phyloP scores from a whole-genome alignment of 2,329 filamentous ascomycete genomes.

The Cladorrhinum sp. region DNA sequence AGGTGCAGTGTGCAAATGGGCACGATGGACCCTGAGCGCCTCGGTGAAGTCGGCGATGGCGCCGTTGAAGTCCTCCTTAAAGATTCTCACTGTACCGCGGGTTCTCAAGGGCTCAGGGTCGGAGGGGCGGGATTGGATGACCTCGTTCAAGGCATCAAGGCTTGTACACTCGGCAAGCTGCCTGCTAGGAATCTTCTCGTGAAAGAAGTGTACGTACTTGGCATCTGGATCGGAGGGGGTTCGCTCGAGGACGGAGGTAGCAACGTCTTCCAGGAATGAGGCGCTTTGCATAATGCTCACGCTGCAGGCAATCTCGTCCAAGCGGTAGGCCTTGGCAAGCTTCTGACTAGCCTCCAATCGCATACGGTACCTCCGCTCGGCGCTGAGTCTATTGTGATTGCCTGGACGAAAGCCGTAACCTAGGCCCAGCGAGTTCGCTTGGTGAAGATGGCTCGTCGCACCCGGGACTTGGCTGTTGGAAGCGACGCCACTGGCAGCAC shows the following conservation, averaged over 20 bases:
- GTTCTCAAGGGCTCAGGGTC: constrained; percentile 69
- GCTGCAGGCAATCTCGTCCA: constrained; percentile 81
- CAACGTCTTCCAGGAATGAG: constrained; percentile 73
- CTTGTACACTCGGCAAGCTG: constrained; percentile 71
- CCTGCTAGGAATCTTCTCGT: constrained; percentile 79
- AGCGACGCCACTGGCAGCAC: constrained; percentile 70
- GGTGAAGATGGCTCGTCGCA: constrained; percentile 24
- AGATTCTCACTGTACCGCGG: constrained; percentile 68
- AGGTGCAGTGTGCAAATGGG: constrained; percentile 46
- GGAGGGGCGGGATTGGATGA: constrained; percentile 61
- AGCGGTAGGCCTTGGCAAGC: constrained; percentile 70
- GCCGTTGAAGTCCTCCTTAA: constrained; percentile 70
- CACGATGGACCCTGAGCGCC: constrained; percentile 56
- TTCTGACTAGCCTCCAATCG: constrained; percentile 77
- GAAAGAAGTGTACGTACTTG: constrained; percentile 88
- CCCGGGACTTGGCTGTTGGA: constrained; percentile 59
- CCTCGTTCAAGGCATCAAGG: constrained; percentile 62
- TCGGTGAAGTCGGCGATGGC: constrained; percentile 68
- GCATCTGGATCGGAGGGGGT: constrained; percentile 68
- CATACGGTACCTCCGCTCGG: constrained; percentile 75
- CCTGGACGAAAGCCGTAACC: constrained; percentile 56
- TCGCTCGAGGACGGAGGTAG: constrained; percentile 67
- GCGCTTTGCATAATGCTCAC: constrained; percentile 81
- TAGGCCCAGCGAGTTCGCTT: constrained; percentile 44
- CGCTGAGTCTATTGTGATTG: constrained; percentile 63